Evolutionary conservation across 495 filamentous ascomycete genomes (phyloP).

Genomic region (Neurospora sp.): DNA sequence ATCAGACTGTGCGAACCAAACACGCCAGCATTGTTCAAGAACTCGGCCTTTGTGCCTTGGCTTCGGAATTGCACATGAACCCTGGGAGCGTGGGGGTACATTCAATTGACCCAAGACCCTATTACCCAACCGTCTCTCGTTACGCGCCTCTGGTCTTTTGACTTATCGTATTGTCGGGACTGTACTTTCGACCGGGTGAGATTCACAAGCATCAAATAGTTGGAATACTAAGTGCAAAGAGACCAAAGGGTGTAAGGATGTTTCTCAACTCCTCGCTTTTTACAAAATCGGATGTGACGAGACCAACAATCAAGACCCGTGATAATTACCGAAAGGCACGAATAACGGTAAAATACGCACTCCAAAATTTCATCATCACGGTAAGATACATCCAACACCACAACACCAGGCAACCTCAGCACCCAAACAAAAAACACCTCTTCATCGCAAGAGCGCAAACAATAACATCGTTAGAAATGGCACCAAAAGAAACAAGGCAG

Average conservation of each 20-base stretch:
- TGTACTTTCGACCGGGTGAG: not conserved
- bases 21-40: not conserved
- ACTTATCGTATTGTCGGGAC: not conserved
- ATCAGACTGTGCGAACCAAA: not conserved
- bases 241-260: not conserved
- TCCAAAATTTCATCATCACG: not conserved
- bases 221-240: not conserved
- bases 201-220: too few species aligned
- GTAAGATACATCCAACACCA: not conserved
- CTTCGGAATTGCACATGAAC: not conserved
- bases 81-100: not conserved
- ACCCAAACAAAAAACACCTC: not conserved
- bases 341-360: not conserved
- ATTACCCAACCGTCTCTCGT: not conserved
- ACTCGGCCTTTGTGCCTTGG: not conserved
- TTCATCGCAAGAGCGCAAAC: not conserved
- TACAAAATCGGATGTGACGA: not conserved
- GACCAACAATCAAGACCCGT: not conserved
- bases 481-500: not conserved
- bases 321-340: not conserved
- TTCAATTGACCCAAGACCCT: not conserved
- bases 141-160: not conserved
- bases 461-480: not conserved
- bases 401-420: not conserved
- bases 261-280: not conserved